A percentile compares a stretch with the other conserved stretches of the same genome.
phyloP scores from a whole-genome alignment of 371 early-diverging fungal species.

The Mortierella sp. region DNA sequence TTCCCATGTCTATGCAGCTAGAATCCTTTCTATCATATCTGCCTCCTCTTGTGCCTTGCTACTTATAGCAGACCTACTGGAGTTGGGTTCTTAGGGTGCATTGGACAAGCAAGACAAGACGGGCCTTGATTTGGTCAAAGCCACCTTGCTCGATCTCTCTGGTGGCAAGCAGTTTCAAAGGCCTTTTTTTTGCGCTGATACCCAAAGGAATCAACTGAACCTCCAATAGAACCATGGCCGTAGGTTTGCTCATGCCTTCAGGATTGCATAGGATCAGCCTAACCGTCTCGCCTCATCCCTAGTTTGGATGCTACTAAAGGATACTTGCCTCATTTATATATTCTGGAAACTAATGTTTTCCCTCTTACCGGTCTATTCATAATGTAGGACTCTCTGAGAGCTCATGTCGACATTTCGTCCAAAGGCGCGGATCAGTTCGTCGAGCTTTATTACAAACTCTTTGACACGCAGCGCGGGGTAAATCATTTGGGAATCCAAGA shows the following conservation, averaged over 20 bases:
- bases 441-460: constrained; percentile 68
- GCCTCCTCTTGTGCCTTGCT: no score
- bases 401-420: constrained; percentile 50
- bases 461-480: constrained; percentile 74
- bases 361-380: background rate
- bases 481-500: background rate
- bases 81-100: no score
- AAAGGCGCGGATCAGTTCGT: constrained; percentile 72
- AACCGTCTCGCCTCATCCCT: background rate
- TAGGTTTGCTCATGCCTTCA: background rate
- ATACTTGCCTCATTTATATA: background rate
- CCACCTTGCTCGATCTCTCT: no score
- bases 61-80: no score
- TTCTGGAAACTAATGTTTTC: background rate
- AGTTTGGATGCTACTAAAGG: background rate
- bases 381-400: constrained; percentile 31
- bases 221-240: constrained; percentile 27
- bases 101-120: no score
- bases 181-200: no score
- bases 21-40: no score
- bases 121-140: no score
- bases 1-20: no score
- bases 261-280: background rate
- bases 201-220: no score
- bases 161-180: no score